Conservation (phyloP, 2,329 filamentous ascomycete species). For the Aspergillus sp. region DNA sequence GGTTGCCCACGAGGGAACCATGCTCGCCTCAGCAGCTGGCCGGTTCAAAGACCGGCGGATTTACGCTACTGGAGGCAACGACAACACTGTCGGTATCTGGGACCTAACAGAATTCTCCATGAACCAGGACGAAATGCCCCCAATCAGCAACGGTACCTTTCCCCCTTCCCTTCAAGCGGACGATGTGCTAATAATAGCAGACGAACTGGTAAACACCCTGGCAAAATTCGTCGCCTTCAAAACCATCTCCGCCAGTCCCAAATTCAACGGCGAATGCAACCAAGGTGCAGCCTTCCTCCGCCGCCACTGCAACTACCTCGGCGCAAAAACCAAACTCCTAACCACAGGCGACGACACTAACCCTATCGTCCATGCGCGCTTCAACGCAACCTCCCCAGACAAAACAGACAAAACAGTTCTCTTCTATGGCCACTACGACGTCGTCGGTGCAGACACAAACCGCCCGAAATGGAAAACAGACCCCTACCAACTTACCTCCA, state of each 20-base stretch:
- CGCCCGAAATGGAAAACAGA: constrained; percentile 78
- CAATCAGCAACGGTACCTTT: constrained; percentile 51
- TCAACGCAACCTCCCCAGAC: constrained; percentile 63
- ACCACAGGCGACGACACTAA: constrained; percentile 73
- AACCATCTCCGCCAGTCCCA: constrained; percentile 78
- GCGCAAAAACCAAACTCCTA: constrained; percentile 84
- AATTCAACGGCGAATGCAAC: constrained; percentile 85
- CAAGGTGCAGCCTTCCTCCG: constrained; percentile 86
- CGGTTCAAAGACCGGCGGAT: constrained; percentile 65
- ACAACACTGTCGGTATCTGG: constrained; percentile 85
- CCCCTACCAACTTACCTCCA: constrained; percentile 81
- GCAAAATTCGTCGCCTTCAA: constrained; percentile 85
- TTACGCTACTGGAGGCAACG: constrained; percentile 92
- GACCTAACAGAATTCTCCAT: constrained; percentile 57
- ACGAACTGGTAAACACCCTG: constrained; percentile 62
- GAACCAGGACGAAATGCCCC: constrained; percentile 38
- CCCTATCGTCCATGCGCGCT: constrained; percentile 87
- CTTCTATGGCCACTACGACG: constrained; percentile 98
- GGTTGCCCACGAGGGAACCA: constrained; percentile 78
- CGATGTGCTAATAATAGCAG: constrained; percentile 27
- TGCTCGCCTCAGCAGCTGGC: constrained; percentile 74
- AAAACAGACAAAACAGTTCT: constrained; percentile 74
- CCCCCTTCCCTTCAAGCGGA: not conserved
- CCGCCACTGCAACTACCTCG: constrained; percentile 83
- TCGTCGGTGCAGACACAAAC: constrained; percentile 81